Base-by-base conservation (phyloP, 2,329 filamentous ascomycete genomes). In the Fonsecaea pedrosoi region DNA sequence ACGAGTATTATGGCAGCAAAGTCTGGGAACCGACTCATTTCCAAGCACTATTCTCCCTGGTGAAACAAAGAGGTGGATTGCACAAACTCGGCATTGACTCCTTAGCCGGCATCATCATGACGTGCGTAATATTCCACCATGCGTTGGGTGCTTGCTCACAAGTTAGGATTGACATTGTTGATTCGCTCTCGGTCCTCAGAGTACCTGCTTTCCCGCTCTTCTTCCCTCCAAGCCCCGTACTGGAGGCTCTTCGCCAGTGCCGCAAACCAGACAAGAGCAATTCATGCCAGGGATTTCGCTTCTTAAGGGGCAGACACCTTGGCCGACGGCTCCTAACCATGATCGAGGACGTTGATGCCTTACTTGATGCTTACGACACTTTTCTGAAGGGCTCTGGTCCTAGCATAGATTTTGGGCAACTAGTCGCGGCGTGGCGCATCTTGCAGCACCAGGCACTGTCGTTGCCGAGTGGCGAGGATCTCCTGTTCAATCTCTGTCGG, bases 361-460 rank as follows among this genome's bases (percentile, higher is more conserved):
- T 67, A 40, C 34, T 67, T 25, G 55, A 60, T n/a, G 54, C 42
- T 2, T 67, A 59, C 30, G 38, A 45, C 61, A 50, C 30, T 4
- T n/a, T 67, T 15, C 48, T 64, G 15, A 55, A 42, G 25, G 56
- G 53, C 12, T 18, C 30, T 10, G 56, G 32, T 25, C 37, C 42
- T 42, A 62, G 61, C 10, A 45, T 64, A 40, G 65, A 67, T 54
- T 64, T 67, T 40, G 21, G 38, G 12, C 58, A 60, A 25, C 30
- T 67, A 13, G 35, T 67, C 32, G 65, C 65, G 32, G 61, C 61
- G 18, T 53, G 65, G 54, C 65, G 65, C 18, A 30, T 38, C 21
- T 58, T 67, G 38, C 65, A 67, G 57, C 61, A 67, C 32, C 50
- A 67, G 12, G 50, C 57, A 6, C 57, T 67, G 15, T 61, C 65